Conservation (phyloP, 2,329 filamentous ascomycete species). For the Juglanconis oblonga region DNA sequence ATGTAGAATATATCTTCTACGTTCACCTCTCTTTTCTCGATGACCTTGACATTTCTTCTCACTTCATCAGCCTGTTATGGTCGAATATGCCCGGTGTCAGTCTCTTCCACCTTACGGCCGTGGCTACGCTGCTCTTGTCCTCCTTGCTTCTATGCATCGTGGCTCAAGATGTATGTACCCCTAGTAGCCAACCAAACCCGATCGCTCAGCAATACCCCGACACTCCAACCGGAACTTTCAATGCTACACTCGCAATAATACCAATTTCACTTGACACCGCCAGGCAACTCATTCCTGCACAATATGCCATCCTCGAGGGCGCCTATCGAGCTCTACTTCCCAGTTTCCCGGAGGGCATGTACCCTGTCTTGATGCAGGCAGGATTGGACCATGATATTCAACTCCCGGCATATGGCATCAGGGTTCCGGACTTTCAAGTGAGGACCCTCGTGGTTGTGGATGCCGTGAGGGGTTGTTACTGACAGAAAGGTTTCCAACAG, state of each 20-base stretch:
- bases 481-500: constrained; percentile 28
- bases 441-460: constrained; percentile 20
- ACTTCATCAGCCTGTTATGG: not conserved
- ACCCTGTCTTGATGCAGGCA: constrained; percentile 49
- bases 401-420: constrained; percentile 35
- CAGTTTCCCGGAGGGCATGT: constrained; percentile 47
- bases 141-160: constrained; percentile 3
- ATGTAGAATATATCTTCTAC: not conserved
- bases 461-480: constrained; percentile 5
- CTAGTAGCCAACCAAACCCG: constrained; percentile 41
- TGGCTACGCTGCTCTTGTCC: constrained; percentile 12
- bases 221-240: constrained; percentile 50
- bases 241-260: constrained; percentile 50
- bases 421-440: constrained; percentile 47
- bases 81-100: constrained; percentile 13
- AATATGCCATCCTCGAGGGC: constrained; percentile 48
- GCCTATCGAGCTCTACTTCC: constrained; percentile 46
- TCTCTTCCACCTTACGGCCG: constrained; percentile 4
- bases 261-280: constrained; percentile 48
- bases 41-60: not conserved
- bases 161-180: constrained; percentile 23
- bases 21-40: not conserved
- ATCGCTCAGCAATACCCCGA: constrained; percentile 44
- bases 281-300: constrained; percentile 43
- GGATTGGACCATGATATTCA: constrained; percentile 51